Evolutionary conservation across 2,329 filamentous ascomycete genomes (phyloP).

Genomic region (Beauveria sp.): DNA sequence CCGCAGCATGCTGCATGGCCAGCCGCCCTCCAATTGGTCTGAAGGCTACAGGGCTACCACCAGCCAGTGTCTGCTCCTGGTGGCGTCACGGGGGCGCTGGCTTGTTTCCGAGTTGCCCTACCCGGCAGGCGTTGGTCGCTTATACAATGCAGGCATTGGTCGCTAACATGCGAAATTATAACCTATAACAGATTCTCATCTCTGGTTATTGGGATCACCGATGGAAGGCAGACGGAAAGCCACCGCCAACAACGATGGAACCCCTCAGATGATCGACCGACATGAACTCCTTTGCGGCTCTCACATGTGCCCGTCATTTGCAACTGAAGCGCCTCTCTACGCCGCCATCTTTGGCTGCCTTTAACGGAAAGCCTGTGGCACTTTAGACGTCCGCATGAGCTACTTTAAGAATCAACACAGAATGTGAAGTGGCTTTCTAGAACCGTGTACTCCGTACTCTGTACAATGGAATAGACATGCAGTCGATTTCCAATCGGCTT

Average conservation of each 20-base stretch:
- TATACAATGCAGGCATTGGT: neutral
- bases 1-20: neutral
- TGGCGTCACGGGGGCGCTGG: slow-evolving; percentile 1
- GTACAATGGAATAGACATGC: neutral
- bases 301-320: no score
- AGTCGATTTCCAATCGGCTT: neutral
- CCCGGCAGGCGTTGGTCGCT: neutral
- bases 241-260: no score
- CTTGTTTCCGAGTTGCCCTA: neutral
- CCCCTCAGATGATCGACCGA: no score
- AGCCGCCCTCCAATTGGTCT: neutral
- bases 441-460: neutral
- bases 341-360: neutral
- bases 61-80: neutral
- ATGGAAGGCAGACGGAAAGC: no score
- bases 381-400: neutral
- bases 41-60: neutral
- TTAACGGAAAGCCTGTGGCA: neutral
- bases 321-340: neutral
- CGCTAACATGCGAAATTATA: no score
- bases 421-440: no score
- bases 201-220: no score
- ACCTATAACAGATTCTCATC: no score
- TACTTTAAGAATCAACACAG: neutral
- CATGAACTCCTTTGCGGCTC: no score